Evolutionary conservation across 352 stramenopile genomes (phyloP).

Genomic region (Thalassiosira ordinaria): DNA sequence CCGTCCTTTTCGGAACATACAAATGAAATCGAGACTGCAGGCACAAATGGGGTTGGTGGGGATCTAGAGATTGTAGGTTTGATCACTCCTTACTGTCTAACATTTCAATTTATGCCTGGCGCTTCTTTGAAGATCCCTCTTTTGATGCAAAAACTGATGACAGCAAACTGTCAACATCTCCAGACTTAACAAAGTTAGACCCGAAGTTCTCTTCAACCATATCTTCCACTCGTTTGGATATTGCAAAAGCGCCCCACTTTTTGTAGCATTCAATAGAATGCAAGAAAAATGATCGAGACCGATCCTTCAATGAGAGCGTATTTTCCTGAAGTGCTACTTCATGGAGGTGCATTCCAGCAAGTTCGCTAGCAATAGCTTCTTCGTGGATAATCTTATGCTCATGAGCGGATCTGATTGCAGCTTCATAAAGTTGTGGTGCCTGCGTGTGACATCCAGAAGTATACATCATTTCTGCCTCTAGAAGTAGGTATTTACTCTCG

Average conservation of each 20-base stretch:
- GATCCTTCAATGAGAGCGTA: constrained; percentile 2
- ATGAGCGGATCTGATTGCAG: constrained; percentile 23
- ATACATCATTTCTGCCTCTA: constrained; percentile 32
- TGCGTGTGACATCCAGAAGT: constrained; percentile 14
- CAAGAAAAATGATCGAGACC: too few relatives aligned
- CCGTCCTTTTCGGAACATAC: too few relatives aligned
- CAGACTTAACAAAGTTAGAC: neutral
- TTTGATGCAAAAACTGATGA: neutral
- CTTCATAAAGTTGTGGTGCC: constrained; percentile 27
- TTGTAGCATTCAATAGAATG: constrained; percentile 22
- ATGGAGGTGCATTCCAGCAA: neutral
- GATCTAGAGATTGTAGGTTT: too few relatives aligned
- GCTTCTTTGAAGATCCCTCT: neutral
- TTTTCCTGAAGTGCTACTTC: constrained; percentile 4
- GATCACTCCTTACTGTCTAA: too few relatives aligned
- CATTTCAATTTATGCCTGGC: too few relatives aligned
- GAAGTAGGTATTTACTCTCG: constrained; percentile 14
- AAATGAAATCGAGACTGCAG: too few relatives aligned
- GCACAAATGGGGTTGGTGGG: too few relatives aligned
- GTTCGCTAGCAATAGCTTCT: constrained; percentile 1
- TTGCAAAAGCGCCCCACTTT: constrained; percentile 24
- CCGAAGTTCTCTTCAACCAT: constrained; percentile 6
- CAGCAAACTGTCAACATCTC: neutral
- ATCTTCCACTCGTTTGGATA: constrained; percentile 16
- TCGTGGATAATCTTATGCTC: constrained; percentile 13